Conservation (phyloP, 2,329 filamentous ascomycete genomes). For the Xylariaceae sp. region DNA sequence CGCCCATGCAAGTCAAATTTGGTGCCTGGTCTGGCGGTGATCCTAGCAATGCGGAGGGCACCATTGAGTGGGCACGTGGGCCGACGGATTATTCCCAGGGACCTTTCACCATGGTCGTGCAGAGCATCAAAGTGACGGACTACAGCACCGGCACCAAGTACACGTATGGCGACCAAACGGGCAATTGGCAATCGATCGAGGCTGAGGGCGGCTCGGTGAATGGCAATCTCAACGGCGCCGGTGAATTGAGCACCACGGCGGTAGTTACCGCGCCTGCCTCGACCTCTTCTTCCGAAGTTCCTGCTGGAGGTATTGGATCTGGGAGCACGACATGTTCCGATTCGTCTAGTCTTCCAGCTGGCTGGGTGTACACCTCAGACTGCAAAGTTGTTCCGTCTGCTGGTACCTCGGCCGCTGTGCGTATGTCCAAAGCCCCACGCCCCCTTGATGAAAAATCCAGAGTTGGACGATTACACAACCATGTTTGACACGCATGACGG, state of each 20-base stretch:
- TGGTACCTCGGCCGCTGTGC: conserved; percentile 52
- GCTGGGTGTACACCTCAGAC: conserved; percentile 74
- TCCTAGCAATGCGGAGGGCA: conserved; percentile 71
- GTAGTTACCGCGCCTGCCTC: conserved; percentile 62
- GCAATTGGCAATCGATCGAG: conserved; percentile 76
- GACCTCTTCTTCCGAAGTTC: conserved; percentile 60
- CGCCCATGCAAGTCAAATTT: conserved; percentile 91
- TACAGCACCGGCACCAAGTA: conserved; percentile 91
- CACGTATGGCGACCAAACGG: conserved; percentile 72
- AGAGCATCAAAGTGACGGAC: conserved; percentile 73
- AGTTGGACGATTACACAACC: conserved; percentile 9
- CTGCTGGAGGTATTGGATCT: conserved; percentile 64
- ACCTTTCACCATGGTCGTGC: conserved; percentile 82
- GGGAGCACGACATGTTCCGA: conserved; percentile 45
- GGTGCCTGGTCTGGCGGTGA: conserved; percentile 93
- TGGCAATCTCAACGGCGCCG: conserved; percentile 57
- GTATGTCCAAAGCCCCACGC: conserved; percentile 19
- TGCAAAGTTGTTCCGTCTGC: conserved; percentile 75
- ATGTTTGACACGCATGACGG: conserved; percentile 1
- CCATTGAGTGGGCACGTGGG: conserved; percentile 85
- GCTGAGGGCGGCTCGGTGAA: conserved; percentile 77
- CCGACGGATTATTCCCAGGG: conserved; percentile 77
- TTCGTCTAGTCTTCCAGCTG: conserved; percentile 60
- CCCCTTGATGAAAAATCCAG: not conserved
- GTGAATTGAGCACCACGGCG: conserved; percentile 48